These are phyloP conservation scores for Tetracentron sinense DNA, from an alignment of 164 flowering plant genomes.

Conservation along the genomic window DNA sequence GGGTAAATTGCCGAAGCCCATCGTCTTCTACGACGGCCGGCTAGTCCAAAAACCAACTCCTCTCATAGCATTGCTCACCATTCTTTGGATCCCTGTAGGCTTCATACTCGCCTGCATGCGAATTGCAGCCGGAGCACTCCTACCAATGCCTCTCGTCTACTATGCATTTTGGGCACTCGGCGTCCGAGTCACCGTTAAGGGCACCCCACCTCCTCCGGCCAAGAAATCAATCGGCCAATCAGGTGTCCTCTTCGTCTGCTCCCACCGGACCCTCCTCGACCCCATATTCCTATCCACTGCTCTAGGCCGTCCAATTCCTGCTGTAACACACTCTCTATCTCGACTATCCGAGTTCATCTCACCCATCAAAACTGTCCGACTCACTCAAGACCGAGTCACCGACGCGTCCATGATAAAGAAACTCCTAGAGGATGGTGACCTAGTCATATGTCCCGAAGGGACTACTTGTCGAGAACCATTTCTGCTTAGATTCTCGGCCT, in stretches of 20 bases:
- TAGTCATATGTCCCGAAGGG: slow-evolving; percentile 21
- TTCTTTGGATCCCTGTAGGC: slow-evolving; percentile 14
- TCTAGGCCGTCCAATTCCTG: slow-evolving; percentile 22
- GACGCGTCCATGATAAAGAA: slow-evolving; percentile 10
- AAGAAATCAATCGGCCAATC: slow-evolving; percentile 5
- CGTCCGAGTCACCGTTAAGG: too few species aligned
- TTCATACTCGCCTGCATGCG: slow-evolving; percentile 15
- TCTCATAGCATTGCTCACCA: slow-evolving; percentile 8
- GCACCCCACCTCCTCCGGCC: too few species aligned
- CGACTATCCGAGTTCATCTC: slow-evolving; percentile 18
- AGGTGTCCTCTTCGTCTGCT: slow-evolving; percentile 24
- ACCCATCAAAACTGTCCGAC: slow-evolving; percentile 9
- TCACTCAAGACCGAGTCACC: slow-evolving; percentile 9
- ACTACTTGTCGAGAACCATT: slow-evolving; percentile 21
- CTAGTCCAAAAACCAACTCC: slow-evolving; percentile 12
- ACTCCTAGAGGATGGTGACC: not conserved
- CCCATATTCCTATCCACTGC: slow-evolving; percentile 27
- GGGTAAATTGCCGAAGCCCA: slow-evolving; percentile 9
- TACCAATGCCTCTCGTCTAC: slow-evolving; percentile 12
- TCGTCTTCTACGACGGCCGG: slow-evolving; percentile 13
- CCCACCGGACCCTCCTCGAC: slow-evolving; percentile 26
- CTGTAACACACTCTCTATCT: too few species aligned
- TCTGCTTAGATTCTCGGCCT: slow-evolving; percentile 15
- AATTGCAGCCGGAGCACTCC: too few species aligned
- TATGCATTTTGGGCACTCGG: slow-evolving; percentile 7